phyloP scores from a whole-genome alignment of 148 eudicot species.

The Camellia sinensis region DNA sequence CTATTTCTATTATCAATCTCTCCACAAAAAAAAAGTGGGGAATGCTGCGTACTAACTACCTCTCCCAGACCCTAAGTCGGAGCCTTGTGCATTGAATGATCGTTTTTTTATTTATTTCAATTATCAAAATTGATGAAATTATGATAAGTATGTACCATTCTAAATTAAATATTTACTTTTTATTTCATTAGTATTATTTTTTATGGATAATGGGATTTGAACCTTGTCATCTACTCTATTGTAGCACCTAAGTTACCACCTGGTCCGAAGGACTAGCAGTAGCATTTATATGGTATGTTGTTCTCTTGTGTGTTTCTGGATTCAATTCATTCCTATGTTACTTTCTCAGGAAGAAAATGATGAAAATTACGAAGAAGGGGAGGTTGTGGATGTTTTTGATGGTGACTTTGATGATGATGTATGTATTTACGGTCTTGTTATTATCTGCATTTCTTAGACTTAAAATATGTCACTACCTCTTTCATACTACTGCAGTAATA shows the following conservation, averaged over 20 bases:
- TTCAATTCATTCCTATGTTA: background rate
- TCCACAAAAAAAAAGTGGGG: too few relatives aligned
- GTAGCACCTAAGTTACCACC: background rate
- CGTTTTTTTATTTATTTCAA: too few relatives aligned
- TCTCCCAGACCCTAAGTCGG: too few relatives aligned
- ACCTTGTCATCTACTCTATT: background rate
- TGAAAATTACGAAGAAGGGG: conserved; percentile 72
- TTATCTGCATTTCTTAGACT: background rate
- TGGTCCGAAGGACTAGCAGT: background rate
- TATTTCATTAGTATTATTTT: background rate
- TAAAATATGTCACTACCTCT: background rate
- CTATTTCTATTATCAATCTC: background rate
- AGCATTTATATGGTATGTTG: background rate
- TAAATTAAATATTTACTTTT: background rate
- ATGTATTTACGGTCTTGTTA: conserved; percentile 26
- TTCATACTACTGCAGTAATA: background rate
- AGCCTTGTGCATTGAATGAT: too few relatives aligned
- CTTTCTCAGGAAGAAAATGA: conserved; percentile 74
- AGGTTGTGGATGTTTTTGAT: conserved; percentile 86
- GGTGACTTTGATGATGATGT: conserved; percentile 94
- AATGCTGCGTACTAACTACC: too few relatives aligned
- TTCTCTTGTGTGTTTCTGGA: background rate
- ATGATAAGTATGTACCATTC: background rate
- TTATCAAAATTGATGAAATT: too few relatives aligned
- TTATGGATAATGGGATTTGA: background rate